phyloP scores from a whole-genome alignment of 805 yeast species.

The Metschnikowia vanudenii region DNA sequence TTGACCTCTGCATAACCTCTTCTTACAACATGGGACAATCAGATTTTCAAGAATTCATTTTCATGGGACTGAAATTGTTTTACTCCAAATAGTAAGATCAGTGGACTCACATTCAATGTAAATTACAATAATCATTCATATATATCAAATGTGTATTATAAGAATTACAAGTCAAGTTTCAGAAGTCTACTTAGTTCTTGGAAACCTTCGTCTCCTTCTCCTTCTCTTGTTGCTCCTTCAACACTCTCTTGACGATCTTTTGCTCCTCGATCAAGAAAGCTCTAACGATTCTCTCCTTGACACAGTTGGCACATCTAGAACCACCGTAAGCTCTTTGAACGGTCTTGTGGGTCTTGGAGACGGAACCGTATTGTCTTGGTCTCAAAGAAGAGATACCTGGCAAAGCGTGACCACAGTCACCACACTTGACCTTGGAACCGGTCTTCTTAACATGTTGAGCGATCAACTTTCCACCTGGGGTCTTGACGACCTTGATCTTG shows the following conservation, averaged over 20 bases:
- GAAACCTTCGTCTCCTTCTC: constrained; percentile 69
- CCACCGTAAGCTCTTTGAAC: constrained; percentile 99
- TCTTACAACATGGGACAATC: no score
- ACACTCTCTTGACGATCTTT: constrained; percentile 99
- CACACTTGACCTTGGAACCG: constrained; percentile 85
- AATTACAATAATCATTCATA: background rate
- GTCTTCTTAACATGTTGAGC: constrained; percentile 96
- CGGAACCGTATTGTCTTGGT: constrained; percentile 96
- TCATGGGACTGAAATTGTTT: no score
- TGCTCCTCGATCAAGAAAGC: constrained; percentile 99
- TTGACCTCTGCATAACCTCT: no score
- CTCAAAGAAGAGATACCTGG: constrained; percentile 92
- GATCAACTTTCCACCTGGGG: constrained; percentile 99
- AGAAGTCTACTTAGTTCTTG: constrained; percentile 23
- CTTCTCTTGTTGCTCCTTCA: constrained; percentile 93
- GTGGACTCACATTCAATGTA: no score
- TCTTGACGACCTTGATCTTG: constrained; percentile 99
- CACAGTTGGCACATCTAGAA: constrained; percentile 96
- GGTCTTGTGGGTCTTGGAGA: constrained; percentile 95
- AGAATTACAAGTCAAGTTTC: constrained; percentile 9
- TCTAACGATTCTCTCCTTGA: constrained; percentile 98
- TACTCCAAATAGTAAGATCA: no score
- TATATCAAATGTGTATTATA: constrained; percentile 17
- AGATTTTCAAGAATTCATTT: no score
- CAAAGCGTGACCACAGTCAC: constrained; percentile 80